phyloP scores from a whole-genome alignment of 1,284 basidiomycete genomes.

The Pseudozyma sp. region DNA sequence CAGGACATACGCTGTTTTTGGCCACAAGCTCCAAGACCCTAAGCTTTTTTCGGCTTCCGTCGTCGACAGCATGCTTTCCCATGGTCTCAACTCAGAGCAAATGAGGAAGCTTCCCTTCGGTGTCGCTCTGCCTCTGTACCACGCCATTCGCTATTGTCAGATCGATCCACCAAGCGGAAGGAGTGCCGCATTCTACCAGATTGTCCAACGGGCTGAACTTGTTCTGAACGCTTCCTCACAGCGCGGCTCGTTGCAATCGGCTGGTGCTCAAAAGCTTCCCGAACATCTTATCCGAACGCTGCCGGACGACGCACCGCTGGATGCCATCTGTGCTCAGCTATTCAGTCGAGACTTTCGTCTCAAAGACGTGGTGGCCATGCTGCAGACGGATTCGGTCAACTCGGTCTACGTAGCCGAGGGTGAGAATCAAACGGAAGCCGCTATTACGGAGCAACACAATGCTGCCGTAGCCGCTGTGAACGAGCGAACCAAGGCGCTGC shows the following conservation, averaged over 20 bases:
- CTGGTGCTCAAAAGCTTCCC: constrained; percentile 11
- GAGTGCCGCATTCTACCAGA: constrained; percentile 78
- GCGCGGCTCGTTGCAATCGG: constrained; percentile 17
- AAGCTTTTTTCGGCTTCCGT: constrained; percentile 68
- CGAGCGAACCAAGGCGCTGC: constrained; percentile 62
- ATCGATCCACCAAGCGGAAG: constrained; percentile 80
- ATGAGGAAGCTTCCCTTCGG: constrained; percentile 76
- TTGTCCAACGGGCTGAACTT: constrained; percentile 84
- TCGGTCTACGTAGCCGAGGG: constrained; percentile 44
- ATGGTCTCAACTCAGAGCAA: constrained; percentile 72
- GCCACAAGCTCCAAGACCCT: not conserved
- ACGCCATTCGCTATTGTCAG: constrained; percentile 84
- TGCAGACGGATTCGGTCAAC: constrained; percentile 52
- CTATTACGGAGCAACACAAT: constrained; percentile 45
- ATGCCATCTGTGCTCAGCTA: constrained; percentile 60
- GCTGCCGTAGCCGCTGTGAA: constrained; percentile 36
- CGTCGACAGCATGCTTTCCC: constrained; percentile 75
- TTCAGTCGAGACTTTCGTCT: constrained; percentile 63
- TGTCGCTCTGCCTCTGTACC: constrained; percentile 81
- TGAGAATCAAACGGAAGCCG: constrained; percentile 49
- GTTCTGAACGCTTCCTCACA: constrained; percentile 52
- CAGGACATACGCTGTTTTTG: constrained; percentile 13
- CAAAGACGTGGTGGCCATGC: constrained; percentile 62
- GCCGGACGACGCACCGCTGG: constrained; percentile 43
- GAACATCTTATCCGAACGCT: constrained; percentile 30